Conservation (phyloP, 306 rosid species). For the Gillenia trifoliata region DNA sequence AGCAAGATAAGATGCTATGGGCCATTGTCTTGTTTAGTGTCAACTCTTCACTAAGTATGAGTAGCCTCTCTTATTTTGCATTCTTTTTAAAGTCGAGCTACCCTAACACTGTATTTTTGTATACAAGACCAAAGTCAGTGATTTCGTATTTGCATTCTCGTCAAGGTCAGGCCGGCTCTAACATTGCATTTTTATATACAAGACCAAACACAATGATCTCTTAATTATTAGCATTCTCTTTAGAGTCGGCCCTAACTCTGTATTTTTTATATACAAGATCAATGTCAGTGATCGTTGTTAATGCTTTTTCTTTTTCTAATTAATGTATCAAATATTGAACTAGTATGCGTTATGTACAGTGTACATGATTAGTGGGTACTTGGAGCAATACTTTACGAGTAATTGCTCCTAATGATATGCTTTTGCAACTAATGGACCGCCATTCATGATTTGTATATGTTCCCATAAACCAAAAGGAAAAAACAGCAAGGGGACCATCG, state of each 20-base stretch:
- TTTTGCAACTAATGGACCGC: slow-evolving; percentile 14
- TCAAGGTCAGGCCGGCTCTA: too few relatives aligned
- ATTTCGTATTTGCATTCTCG: too few relatives aligned
- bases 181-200: too few relatives aligned
- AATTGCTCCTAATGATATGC: slow-evolving; percentile 2
- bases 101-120: too few relatives aligned
- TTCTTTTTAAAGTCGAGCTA: too few relatives aligned
- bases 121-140: too few relatives aligned
- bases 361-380: not conserved
- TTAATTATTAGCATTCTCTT: not conserved
- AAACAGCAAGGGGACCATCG: not conserved
- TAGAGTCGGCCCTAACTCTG: not conserved
- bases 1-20: slow-evolving; percentile 16
- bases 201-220: not conserved
- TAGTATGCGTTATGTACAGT: not conserved
- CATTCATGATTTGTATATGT: not conserved
- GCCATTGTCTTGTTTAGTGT: not conserved
- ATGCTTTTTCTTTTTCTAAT: not conserved
- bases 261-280: not conserved
- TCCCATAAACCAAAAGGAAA: not conserved
- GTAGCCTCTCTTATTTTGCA: not conserved
- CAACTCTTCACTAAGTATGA: slow-evolving; percentile 3
- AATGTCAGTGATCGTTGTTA: too few relatives aligned
- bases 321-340: not conserved
- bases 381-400: not conserved